phyloP scores from a whole-genome alignment of 106 monocot species.

The Narthecium ossifragum region DNA sequence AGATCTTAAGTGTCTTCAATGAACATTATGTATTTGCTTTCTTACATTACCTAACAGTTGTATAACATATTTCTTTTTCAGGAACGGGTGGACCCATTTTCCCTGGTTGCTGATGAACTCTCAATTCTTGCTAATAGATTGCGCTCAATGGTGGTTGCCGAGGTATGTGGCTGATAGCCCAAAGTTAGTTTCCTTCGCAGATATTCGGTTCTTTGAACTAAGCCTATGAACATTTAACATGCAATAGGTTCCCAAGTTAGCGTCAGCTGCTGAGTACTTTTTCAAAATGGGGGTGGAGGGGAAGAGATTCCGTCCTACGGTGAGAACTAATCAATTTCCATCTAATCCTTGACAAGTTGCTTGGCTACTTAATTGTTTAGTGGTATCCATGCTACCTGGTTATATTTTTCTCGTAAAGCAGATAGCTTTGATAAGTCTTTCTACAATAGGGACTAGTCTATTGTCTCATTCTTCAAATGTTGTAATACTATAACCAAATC shows the following conservation, averaged over 20 bases:
- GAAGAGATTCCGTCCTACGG: constrained; percentile 94
- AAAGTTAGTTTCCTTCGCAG: no score
- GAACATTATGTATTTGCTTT: background rate
- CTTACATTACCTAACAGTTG: background rate
- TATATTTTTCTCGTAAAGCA: no score
- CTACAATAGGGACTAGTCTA: no score
- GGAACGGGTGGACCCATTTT: constrained; percentile 80
- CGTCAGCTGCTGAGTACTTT: constrained; percentile 92
- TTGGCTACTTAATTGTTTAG: background rate
- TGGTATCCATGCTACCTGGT: background rate
- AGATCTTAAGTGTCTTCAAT: background rate
- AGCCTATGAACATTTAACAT: background rate
- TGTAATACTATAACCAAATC: no score
- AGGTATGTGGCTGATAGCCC: constrained; percentile 50
- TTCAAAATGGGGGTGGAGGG: constrained; percentile 91
- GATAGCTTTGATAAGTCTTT: no score
- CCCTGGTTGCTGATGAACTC: constrained; percentile 88
- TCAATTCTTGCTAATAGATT: constrained; percentile 71
- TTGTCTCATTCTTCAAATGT: no score
- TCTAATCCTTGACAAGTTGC: background rate
- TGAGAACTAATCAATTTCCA: no score
- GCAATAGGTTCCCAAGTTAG: constrained; percentile 76
- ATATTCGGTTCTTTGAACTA: background rate
- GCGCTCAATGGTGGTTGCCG: constrained; percentile 75
- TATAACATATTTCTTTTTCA: constrained; percentile 9